Percentiles rank a stretch among this genome's conserved stretches.
Conservation (phyloP, 768 basidiomycete genomes). For the Leccinum imitatum region DNA sequence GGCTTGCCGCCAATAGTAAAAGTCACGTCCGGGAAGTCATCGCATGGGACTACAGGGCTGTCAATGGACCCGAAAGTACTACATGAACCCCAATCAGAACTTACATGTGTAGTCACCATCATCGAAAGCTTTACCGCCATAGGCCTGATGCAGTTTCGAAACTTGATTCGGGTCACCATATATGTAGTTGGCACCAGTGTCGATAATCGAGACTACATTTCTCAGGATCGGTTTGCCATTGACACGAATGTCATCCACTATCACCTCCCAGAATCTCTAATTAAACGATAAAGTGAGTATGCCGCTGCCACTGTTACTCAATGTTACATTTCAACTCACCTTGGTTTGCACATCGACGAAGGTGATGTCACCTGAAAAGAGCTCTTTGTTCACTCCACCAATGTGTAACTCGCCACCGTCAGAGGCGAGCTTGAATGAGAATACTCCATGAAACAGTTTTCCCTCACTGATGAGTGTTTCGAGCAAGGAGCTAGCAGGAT, state of each 20-base stretch:
- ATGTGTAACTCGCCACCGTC: neutral
- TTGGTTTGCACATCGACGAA: neutral
- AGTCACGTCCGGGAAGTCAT: neutral
- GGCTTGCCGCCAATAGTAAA: neutral
- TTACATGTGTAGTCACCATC: neutral
- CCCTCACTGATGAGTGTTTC: neutral
- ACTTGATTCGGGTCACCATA: neutral
- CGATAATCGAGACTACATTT: neutral
- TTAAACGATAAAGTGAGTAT: neutral
- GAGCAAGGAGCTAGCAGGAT: neutral
- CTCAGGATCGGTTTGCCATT: neutral
- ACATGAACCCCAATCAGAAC: neutral
- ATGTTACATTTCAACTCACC: neutral
- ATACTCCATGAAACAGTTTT: neutral
- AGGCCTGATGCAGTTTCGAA: neutral
- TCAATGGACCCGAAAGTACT: neutral
- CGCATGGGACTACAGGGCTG: neutral
- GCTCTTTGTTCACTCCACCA: neutral
- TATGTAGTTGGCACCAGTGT: neutral
- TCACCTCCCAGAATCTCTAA: neutral
- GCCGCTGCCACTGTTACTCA: neutral
- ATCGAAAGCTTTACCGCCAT: neutral
- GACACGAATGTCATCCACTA: neutral
- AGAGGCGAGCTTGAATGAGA: neutral
- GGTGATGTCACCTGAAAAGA: neutral